Base-by-base conservation (phyloP, 164 flowering plant genomes). In the Liriodendron chinense region DNA sequence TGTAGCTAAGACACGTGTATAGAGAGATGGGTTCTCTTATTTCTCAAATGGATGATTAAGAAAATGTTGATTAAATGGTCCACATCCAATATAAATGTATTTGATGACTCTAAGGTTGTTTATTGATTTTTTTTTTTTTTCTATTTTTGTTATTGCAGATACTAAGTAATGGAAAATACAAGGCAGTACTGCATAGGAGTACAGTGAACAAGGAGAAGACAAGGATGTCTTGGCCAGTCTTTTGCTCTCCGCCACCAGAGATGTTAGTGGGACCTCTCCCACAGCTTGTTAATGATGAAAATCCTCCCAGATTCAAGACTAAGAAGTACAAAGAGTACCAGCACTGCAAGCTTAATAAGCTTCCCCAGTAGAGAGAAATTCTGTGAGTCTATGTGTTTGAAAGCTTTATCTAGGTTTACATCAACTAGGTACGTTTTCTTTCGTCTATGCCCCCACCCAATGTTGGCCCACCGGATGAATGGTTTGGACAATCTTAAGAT, bases 271-370 rank as follows among this genome's bases (percentile, higher is more conserved):
- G 96, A 0, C 98, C 96, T 6, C 87, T 82, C 59, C 88, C 91
- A 3, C 81, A 93, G 80, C 87, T 91, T 57, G 79, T 88, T 14
- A 76, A 59, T 59, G 85, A 87, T 10, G 77, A 80, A 7, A 87
- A 82, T 48, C 91, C 91, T 7, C 64, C 93, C 21, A 91, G 89
- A 64, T 93, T 75, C 71, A 90, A 90, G 82, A 69, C 90, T 71
- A 91, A 85, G 84, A 89, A 82, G 59, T 93, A 80, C 77, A 81
- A 78, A 68, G 95, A 91, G 47, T 93, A 91, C 71, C 76, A 75
- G 22, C 84, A 89, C 59, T 90, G 97, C 50, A 93, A 93, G 80
- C 92, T 93, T 56, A 91, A 91, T 82, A 91, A 89, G 82, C 78
- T 93, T 72, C 94, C 92, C 1, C 93, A 87, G 81, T 90, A 77